A percentile compares a stretch with the other conserved stretches of the same genome.
phyloP scores from a whole-genome alignment of 805 yeast genomes.

The Ogataea paradorogensis region DNA sequence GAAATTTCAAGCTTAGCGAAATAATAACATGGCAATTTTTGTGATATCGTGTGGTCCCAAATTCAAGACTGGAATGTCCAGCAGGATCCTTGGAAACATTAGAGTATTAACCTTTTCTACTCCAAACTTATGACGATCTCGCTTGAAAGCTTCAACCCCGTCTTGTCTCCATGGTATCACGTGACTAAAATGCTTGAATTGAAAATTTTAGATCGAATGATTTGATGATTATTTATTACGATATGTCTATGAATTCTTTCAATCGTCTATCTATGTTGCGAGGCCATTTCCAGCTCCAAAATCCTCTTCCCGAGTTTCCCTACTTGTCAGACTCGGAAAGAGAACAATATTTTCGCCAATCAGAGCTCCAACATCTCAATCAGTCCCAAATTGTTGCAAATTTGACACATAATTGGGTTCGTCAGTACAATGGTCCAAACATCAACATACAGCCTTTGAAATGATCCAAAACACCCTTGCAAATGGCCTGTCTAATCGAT shows the following conservation, averaged over 20 bases:
- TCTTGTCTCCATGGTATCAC: too few relatives aligned
- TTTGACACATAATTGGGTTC: background rate
- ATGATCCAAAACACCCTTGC: conserved; percentile 18
- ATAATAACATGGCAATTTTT: too few relatives aligned
- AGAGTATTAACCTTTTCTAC: too few relatives aligned
- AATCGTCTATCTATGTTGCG: conserved; percentile 22
- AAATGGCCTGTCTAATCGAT: conserved; percentile 6
- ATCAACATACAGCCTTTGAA: conserved; percentile 18
- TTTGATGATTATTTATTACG: background rate
- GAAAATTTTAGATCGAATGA: background rate
- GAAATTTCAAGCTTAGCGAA: too few relatives aligned
- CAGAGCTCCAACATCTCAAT: background rate
- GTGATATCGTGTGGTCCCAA: too few relatives aligned
- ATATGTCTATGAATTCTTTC: conserved; percentile 2
- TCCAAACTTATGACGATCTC: too few relatives aligned
- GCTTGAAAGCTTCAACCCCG: too few relatives aligned
- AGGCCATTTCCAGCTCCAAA: conserved; percentile 14
- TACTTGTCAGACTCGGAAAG: conserved; percentile 7
- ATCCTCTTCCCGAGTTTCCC: conserved; percentile 21
- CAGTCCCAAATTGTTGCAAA: background rate
- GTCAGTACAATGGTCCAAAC: conserved; percentile 20
- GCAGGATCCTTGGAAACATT: too few relatives aligned
- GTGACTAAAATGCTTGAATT: background rate
- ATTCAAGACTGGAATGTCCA: background rate
- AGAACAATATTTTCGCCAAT: background rate